Base-by-base conservation (phyloP, 192 early-diverging fungal genomes). In the Backusella tarrabulga region DNA sequence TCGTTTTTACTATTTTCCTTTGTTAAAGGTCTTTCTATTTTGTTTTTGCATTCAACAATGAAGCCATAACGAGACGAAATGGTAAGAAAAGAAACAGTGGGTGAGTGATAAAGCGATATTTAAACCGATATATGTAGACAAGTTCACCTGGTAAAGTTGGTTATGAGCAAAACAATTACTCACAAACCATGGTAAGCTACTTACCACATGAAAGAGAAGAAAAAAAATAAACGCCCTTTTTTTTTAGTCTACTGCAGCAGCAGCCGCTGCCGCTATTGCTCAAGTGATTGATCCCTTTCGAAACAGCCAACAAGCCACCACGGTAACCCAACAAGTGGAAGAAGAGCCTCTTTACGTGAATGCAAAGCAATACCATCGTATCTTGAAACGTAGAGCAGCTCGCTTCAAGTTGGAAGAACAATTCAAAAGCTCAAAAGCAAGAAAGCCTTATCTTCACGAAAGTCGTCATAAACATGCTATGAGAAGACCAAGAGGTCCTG, bases 281-380 rank as follows among this genome's bases (percentile, higher is more conserved):
- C 56, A 63, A 63, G 56, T 63, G 56, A 63, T 63, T 63, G 56
- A 63, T 63, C 56, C 56, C 26, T 63, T 63, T 63, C 56, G 26
- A 26, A 63, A 63, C n/a, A 63, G 9, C 26, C 56, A 63, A 29
- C 56, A 50, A 50, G 46, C 46, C 46, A 50, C 56, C 23, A 26
- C 56, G 4, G 54, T 26, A 1, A 56, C 54, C 8, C 56, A 63
- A 29, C 56, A 63, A 29, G 41, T 68, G n/a, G 77, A 85, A 71
- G 94, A 95, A 41, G 94, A 97, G 36, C 96, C 96, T 1, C 83
- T 98, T 41, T 98, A 97, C 82, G 98, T 99, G 38, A 99, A 99
- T 86, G 95, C 97, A 46, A 98, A 97, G 85, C 98, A 99, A 44
- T 99, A 97, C 83, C 95, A 97, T 78, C 91, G 98, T 29, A 99